These are phyloP conservation scores for Diaporthe amygdali DNA, from an alignment of 2,329 filamentous ascomycete genomes.

Conservation along the genomic window DNA sequence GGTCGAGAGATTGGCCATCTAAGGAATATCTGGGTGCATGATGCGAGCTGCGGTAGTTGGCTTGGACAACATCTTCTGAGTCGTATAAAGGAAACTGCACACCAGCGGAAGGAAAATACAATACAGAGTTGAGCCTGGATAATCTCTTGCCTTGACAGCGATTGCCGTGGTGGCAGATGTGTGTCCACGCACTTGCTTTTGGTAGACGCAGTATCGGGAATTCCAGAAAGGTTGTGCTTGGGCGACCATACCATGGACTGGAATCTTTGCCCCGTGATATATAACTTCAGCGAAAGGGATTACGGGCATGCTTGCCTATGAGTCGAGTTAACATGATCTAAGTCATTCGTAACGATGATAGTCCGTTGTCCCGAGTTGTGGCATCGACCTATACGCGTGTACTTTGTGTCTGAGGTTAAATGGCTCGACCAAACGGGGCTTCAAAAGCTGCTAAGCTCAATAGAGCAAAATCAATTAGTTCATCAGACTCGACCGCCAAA, in stretches of 20 bases:
- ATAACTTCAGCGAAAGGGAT: not conserved
- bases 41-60: not conserved
- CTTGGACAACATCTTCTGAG: not conserved
- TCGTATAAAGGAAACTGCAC: not conserved
- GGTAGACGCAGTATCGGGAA: not conserved
- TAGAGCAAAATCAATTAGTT: too few species aligned
- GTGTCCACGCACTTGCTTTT: not conserved
- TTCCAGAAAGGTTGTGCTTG: not conserved
- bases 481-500: too few species aligned
- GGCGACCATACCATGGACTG: not conserved
- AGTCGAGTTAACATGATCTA: too few species aligned
- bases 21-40: constrained; percentile 40
- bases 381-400: too few species aligned
- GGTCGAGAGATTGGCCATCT: constrained; percentile 95
- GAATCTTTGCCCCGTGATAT: not conserved
- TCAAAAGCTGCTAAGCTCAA: too few species aligned
- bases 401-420: too few species aligned
- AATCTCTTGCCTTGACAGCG: not conserved
- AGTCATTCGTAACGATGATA: too few species aligned
- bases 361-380: too few species aligned
- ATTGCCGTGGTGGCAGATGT: not conserved
- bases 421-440: too few species aligned
- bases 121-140: not conserved
- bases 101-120: not conserved
- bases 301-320: too few species aligned